Conservation (phyloP, 2,329 filamentous ascomycete genomes). For the Dendryphion nanum region DNA sequence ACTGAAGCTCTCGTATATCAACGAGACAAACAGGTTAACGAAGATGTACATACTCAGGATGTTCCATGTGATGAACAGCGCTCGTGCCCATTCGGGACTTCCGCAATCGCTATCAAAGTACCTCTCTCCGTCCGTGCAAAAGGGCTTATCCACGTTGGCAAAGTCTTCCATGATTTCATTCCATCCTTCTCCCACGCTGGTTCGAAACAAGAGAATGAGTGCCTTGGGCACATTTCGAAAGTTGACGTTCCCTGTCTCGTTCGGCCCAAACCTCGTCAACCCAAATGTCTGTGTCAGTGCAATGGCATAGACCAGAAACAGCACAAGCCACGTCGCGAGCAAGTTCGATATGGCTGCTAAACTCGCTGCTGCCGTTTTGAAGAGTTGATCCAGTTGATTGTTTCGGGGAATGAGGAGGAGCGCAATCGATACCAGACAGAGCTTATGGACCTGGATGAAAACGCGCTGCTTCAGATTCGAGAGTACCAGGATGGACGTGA, state of each 20-base stretch:
- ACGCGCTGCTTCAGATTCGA: constrained; percentile 54
- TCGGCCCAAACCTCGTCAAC: constrained; percentile 77
- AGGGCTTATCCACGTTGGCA: constrained; percentile 73
- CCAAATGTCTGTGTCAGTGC: constrained; percentile 95
- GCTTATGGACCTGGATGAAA: constrained; percentile 86
- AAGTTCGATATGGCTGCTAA: constrained; percentile 87
- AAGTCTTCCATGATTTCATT: constrained; percentile 97
- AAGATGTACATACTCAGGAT: constrained; percentile 99
- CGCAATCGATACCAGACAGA: constrained; percentile 87
- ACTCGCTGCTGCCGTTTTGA: constrained; percentile 97
- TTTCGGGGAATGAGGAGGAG: constrained; percentile 92
- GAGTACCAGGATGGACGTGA: constrained; percentile 76
- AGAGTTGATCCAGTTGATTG: constrained; percentile 94
- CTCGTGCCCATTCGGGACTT: constrained; percentile 81
- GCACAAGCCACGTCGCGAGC: constrained; percentile 92
- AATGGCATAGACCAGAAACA: constrained; percentile 95
- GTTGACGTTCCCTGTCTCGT: constrained; percentile 78
- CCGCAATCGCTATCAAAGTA: constrained; percentile 94
- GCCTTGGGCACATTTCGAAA: constrained; percentile 93
- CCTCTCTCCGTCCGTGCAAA: constrained; percentile 68
- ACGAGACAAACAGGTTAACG: constrained; percentile 94
- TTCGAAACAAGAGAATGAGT: constrained; percentile 87
- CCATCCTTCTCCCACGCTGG: constrained; percentile 94
- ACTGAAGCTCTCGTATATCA: constrained; percentile 99
- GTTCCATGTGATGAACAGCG: constrained; percentile 95